These are phyloP conservation scores for Dendrocalamus latiflorus DNA, from an alignment of 202 grass and related monocot genomes.

Conservation along the genomic window DNA sequence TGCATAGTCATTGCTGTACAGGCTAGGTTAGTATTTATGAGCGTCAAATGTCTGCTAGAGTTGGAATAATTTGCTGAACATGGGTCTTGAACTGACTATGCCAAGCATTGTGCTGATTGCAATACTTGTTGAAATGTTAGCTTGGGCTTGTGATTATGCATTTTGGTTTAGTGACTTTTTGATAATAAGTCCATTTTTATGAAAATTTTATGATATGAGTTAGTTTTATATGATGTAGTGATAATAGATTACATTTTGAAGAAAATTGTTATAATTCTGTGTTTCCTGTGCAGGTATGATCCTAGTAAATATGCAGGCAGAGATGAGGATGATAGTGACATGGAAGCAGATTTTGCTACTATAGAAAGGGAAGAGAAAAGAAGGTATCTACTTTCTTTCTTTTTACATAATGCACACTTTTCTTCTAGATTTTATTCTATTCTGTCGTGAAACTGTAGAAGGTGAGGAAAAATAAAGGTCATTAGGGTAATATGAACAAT, in stretches of 20 bases:
- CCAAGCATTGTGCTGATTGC: neutral
- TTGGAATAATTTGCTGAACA: neutral
- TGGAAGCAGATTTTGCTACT: conserved; percentile 93
- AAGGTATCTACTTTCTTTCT: conserved; percentile 44
- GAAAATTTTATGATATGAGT: neutral
- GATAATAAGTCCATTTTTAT: neutral
- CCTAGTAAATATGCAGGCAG: conserved; percentile 68
- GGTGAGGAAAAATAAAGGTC: neutral
- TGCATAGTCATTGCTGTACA: neutral
- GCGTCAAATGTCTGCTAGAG: neutral
- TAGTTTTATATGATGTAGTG: neutral
- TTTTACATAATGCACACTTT: neutral
- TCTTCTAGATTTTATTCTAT: neutral
- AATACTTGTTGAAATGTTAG: neutral
- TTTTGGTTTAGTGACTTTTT: neutral
- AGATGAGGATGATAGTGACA: conserved; percentile 95
- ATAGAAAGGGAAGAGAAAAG: conserved; percentile 84
- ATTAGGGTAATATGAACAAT: neutral
- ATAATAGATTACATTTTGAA: neutral
- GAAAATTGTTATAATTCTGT: conserved; percentile 6
- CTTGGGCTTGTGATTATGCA: neutral
- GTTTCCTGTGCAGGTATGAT: conserved; percentile 62
- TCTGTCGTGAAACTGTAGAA: neutral
- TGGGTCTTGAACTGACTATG: neutral
- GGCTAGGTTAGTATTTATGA: neutral